Conservation (phyloP, 106 monocot species). For the Dendrobium officinale region DNA sequence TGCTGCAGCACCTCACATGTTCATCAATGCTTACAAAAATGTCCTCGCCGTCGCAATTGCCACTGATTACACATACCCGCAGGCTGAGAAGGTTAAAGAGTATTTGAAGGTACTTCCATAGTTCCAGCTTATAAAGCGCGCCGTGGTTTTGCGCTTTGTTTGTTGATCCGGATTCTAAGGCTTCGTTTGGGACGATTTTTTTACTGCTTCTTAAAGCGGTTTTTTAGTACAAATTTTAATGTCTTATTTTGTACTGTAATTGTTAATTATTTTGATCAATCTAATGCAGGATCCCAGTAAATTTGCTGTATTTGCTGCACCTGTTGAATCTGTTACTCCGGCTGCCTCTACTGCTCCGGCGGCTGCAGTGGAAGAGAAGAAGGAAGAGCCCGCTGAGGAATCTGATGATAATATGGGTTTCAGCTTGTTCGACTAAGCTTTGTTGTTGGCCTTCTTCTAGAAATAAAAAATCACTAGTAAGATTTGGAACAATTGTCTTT, state of each 20-base stretch:
- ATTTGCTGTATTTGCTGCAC: slow-evolving; percentile 57
- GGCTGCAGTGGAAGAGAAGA: slow-evolving; percentile 46
- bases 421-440: slow-evolving; percentile 47
- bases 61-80: slow-evolving; percentile 74
- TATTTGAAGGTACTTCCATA: slow-evolving; percentile 57
- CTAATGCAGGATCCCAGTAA: slow-evolving; percentile 75
- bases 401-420: slow-evolving; percentile 79
- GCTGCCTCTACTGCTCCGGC: slow-evolving; percentile 28
- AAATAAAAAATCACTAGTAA: not conserved
- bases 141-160: no score
- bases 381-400: slow-evolving; percentile 69
- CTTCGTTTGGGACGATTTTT: no score
- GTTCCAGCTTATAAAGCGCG: not conserved
- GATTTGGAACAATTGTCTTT: not conserved
- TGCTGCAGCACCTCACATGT: slow-evolving; percentile 80
- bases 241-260: not conserved
- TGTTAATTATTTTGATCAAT: not conserved
- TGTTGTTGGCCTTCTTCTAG: not conserved
- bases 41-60: slow-evolving; percentile 70
- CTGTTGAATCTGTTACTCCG: slow-evolving; percentile 20
- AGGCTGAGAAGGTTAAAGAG: slow-evolving; percentile 79
- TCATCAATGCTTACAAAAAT: slow-evolving; percentile 86
- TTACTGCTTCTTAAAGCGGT: no score
- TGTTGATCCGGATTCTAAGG: not conserved
- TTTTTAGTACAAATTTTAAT: no score